These are phyloP conservation scores for Trametes pubescens DNA, from an alignment of 1,284 basidiomycete species.

Conservation along the genomic window DNA sequence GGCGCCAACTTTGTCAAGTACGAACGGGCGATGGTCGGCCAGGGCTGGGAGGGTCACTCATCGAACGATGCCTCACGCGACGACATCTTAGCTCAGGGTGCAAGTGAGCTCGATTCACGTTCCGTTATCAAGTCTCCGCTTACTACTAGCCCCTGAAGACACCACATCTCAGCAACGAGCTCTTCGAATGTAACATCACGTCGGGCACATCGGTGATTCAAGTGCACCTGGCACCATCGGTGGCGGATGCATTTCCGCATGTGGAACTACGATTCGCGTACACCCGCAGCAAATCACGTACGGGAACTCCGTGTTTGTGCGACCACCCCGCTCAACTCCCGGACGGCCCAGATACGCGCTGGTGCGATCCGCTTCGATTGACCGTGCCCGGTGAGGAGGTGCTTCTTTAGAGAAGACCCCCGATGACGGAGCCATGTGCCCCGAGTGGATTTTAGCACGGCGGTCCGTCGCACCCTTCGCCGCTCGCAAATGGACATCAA, in stretches of 20 bases:
- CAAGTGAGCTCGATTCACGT: background rate
- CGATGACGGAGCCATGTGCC: slow-evolving; percentile 21
- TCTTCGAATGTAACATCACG: background rate
- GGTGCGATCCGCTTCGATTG: slow-evolving; percentile 20
- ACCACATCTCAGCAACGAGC: too few species aligned
- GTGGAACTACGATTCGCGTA: background rate
- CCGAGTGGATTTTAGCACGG: slow-evolving; percentile 8
- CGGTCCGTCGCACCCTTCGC: slow-evolving; percentile 21
- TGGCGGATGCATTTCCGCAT: background rate
- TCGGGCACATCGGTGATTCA: background rate
- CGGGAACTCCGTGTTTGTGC: background rate
- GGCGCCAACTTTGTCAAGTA: background rate
- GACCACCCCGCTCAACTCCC: background rate
- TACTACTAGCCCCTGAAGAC: background rate
- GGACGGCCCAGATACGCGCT: slow-evolving; percentile 18
- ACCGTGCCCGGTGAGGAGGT: slow-evolving; percentile 20
- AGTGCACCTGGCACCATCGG: background rate
- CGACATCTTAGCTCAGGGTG: background rate
- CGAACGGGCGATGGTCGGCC: background rate
- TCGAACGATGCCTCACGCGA: background rate
- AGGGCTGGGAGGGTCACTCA: background rate
- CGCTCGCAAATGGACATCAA: slow-evolving; percentile 17
- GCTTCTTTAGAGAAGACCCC: slow-evolving; percentile 17
- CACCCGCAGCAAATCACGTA: slow-evolving; percentile 13
- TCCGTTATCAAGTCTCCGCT: background rate